phyloP scores from a whole-genome alignment of 495 filamentous ascomycete genomes.

The Aspergillus funiculosus region DNA sequence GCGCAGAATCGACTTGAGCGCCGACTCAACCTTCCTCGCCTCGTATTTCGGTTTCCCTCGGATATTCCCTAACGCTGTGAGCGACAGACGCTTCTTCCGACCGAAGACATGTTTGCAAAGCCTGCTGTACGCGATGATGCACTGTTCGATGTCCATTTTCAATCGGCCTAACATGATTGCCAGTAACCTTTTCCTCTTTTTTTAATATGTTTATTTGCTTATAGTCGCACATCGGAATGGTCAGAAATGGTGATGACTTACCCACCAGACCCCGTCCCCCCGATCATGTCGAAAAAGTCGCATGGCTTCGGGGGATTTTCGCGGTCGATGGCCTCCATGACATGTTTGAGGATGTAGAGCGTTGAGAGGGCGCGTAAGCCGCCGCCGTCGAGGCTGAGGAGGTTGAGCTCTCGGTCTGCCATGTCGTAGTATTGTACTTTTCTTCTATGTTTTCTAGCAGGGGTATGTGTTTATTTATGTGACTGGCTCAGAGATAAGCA shows the following conservation, averaged over 20 bases:
- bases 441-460: too few species aligned
- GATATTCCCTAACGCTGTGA: constrained; percentile 22
- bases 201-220: not conserved
- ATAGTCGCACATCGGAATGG: not conserved
- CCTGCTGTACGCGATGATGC: constrained; percentile 38
- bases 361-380: constrained; percentile 50
- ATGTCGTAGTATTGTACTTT: constrained; percentile 14
- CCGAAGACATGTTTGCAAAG: constrained; percentile 35
- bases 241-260: constrained; percentile 11
- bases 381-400: constrained; percentile 49
- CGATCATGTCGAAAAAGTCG: constrained; percentile 43
- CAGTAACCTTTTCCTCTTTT: constrained; percentile 26
- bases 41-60: constrained; percentile 36
- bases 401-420: constrained; percentile 24
- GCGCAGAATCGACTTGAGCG: constrained; percentile 36
- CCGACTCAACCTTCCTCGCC: constrained; percentile 32
- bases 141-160: constrained; percentile 43
- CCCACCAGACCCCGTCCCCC: constrained; percentile 39
- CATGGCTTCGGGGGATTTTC: constrained; percentile 44
- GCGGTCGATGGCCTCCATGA: constrained; percentile 41
- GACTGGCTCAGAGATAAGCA: too few species aligned
- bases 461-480: too few species aligned
- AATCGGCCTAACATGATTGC: constrained; percentile 40
- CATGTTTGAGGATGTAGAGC: constrained; percentile 43
- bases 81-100: constrained; percentile 28